A percentile compares a stretch with the other conserved stretches of the same genome.
phyloP scores from a whole-genome alignment of 2,329 filamentous ascomycete species.

The Cladophialophora chaetospira region DNA sequence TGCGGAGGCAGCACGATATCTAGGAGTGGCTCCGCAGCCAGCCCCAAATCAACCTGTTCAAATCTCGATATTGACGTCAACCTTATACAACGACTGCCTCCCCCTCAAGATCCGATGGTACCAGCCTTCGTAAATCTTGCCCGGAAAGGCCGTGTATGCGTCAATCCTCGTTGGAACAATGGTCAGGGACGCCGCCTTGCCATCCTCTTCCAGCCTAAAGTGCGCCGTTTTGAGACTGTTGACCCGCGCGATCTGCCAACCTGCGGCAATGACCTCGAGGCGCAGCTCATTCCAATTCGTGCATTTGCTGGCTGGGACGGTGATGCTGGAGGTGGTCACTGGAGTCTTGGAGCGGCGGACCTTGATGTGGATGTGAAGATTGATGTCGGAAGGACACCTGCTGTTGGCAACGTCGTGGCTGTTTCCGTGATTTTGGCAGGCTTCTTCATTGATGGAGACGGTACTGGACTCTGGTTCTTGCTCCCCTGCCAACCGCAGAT shows the following conservation, averaged over 20 bases:
- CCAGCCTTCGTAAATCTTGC: conserved; percentile 16
- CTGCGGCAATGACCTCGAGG: background rate
- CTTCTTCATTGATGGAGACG: no score
- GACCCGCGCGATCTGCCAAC: background rate
- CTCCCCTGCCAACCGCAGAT: background rate
- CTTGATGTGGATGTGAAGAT: background rate
- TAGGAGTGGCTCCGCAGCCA: no score
- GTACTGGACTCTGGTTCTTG: background rate
- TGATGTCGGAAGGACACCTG: conserved; percentile 1
- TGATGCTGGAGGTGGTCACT: background rate
- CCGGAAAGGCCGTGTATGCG: conserved; percentile 1
- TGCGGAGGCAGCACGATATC: no score
- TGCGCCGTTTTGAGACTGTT: background rate
- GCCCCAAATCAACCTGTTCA: no score
- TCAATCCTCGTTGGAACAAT: conserved; percentile 15
- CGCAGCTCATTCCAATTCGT: conserved; percentile 1
- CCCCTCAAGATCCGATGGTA: conserved; percentile 19
- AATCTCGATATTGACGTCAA: conserved; percentile 14
- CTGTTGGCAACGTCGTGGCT: background rate
- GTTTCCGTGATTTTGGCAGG: background rate
- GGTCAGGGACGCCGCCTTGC: conserved; percentile 15
- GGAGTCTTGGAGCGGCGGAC: background rate
- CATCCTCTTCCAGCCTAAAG: conserved; percentile 21
- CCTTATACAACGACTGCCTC: conserved; percentile 4
- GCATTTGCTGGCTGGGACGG: conserved; percentile 1